Base-by-base conservation (phyloP, 331 rosid species). In the Malus hybrid region DNA sequence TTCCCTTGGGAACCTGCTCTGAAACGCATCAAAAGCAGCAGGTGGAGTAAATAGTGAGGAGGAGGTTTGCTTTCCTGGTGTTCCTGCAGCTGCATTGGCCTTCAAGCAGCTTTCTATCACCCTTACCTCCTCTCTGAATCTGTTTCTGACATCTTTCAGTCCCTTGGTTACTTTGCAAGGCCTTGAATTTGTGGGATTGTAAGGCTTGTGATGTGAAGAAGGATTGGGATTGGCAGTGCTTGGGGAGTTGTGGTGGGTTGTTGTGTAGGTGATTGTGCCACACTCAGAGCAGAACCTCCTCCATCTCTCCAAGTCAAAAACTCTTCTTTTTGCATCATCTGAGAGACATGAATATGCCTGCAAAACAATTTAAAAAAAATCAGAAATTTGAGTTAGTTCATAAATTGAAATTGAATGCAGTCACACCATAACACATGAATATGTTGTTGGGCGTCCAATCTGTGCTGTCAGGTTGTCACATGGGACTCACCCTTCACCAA, bases 281-380 rank as follows among this genome's bases (percentile, higher is more conserved):
- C 99, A 94, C 76, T 92, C 80, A 42, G 76, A 76, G 92, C 99
- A 92, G 60, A 86, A 88, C 44, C 82, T 79, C 63, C 85, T 79
- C 77, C 77, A 66, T 79, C 97, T 87, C 76, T 90, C 86, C 39
- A 79, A 71, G 66, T 92, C 90, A 76, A 88, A 92, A 56, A 81
- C 91, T 82, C 78, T 83, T 80, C 97, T 90, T 73, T 86, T 89
- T 76, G 79, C 79, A 29, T 68, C 76, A 76, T 94, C 91, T 59
- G 87, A 84, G n/a, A 94, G 80, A 80, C 93, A 84, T 52, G 86
- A 46, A 84, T 92, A 84, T 69, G 97, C 97, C 97, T 94, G 73
- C 67, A 88, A 22, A 19, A 16, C 5, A 50, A 14, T 4, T 3
- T 5, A 2, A 10, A 19, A 39, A 44, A 73, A 7, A 24, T 24